Evolutionary conservation across 106 monocot genomes (phyloP).

Genomic region (Posidonia australis): DNA sequence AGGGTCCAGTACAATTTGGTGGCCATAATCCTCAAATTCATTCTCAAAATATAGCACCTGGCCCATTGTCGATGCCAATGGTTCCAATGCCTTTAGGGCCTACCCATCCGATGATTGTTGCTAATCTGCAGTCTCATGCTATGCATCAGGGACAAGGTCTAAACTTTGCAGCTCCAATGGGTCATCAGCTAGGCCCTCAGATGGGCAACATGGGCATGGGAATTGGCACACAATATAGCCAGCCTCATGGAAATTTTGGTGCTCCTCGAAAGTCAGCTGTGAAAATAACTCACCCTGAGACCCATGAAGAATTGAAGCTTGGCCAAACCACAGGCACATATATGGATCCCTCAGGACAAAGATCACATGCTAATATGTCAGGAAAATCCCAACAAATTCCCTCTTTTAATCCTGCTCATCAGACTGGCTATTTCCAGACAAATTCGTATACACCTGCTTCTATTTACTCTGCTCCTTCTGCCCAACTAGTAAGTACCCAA

Average conservation of each 20-base stretch:
- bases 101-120: conserved; percentile 40
- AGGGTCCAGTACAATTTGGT: conserved; percentile 3
- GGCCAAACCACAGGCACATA: conserved; percentile 27
- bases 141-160: conserved; percentile 62
- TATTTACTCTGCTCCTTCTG: conserved; percentile 29
- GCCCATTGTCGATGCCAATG: conserved; percentile 51
- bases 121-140: conserved; percentile 49
- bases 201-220: conserved; percentile 30
- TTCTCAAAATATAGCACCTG: conserved; percentile 14
- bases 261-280: conserved; percentile 37
- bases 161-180: conserved; percentile 32
- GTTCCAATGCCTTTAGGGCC: conserved; percentile 21
- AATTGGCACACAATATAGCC: conserved; percentile 39
- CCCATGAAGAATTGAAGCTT: conserved; percentile 74
- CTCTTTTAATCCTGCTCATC: conserved; percentile 16
- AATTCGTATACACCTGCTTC: conserved; percentile 27
- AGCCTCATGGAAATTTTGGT: conserved; percentile 41
- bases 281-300: conserved; percentile 81
- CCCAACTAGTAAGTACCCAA: conserved; percentile 35
- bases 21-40: background rate
- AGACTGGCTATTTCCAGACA: conserved; percentile 18
- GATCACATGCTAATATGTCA: background rate
- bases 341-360: too few species aligned
- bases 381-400: conserved; percentile 17
- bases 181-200: conserved; percentile 51